These are phyloP conservation scores for Podaxis sp. DNA, from an alignment of 768 basidiomycete species.

Conservation along the genomic window DNA sequence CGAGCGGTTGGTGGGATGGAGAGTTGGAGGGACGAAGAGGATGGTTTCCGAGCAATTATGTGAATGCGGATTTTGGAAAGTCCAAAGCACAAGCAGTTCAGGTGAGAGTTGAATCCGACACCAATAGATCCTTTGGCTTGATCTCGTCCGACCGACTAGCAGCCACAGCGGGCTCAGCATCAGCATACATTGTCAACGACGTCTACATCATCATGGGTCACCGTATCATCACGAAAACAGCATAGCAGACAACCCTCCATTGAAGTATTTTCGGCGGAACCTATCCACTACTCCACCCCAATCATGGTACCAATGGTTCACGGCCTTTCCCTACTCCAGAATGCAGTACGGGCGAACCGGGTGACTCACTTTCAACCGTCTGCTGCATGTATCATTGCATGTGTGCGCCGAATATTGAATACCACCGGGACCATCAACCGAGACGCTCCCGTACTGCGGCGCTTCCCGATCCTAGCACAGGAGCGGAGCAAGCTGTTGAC, in stretches of 20 bases:
- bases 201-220: slow-evolving; percentile 57
- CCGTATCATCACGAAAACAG: slow-evolving; percentile 33
- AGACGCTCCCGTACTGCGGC: slow-evolving; percentile 72
- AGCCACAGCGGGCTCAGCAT: slow-evolving; percentile 42
- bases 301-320: slow-evolving; percentile 85
- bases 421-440: slow-evolving; percentile 82
- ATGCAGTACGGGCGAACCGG: slow-evolving; percentile 76
- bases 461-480: slow-evolving; percentile 63
- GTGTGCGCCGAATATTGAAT: slow-evolving; percentile 83
- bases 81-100: slow-evolving; percentile 33
- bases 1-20: slow-evolving; percentile 98
- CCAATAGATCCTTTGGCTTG: slow-evolving; percentile 4
- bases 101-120: slow-evolving; percentile 30
- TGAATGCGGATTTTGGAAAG: slow-evolving; percentile 62
- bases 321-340: slow-evolving; percentile 82
- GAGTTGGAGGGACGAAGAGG: slow-evolving; percentile 86
- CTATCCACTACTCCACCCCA: slow-evolving; percentile 69
- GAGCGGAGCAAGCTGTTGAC: slow-evolving; percentile 84
- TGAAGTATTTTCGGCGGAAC: slow-evolving; percentile 45
- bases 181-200: slow-evolving; percentile 49
- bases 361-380: slow-evolving; percentile 88
- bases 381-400: slow-evolving; percentile 92
- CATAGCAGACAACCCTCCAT: slow-evolving; percentile 45
- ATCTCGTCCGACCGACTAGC: slow-evolving; percentile 12
- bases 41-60: slow-evolving; percentile 99